Evolutionary conservation across 805 yeast genomes (phyloP).

Genomic region (Hanseniaspora jakobsenii): DNA sequence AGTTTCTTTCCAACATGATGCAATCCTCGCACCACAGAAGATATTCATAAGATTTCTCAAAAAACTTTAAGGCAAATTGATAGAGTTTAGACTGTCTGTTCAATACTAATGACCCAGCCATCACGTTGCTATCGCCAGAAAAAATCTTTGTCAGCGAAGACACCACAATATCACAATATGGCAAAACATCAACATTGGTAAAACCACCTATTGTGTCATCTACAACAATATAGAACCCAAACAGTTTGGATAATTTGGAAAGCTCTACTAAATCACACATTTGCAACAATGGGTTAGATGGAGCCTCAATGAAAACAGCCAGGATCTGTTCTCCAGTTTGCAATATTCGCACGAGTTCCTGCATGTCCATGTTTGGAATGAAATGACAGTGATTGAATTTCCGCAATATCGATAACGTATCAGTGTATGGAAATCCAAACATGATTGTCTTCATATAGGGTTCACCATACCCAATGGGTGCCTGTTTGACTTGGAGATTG

Average conservation of each 20-base stretch:
- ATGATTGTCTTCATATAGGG: conserved; percentile 59
- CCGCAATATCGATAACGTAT: conserved; percentile 69
- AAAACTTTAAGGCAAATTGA: conserved; percentile 36
- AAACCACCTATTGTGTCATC: conserved; percentile 95
- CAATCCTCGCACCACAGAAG: conserved; percentile 90
- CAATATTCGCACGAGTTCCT: conserved; percentile 50
- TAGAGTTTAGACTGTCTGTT: conserved; percentile 53
- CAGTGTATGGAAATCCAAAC: conserved; percentile 94
- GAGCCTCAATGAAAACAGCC: conserved; percentile 82
- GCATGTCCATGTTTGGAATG: conserved; percentile 52
- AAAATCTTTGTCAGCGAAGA: conserved; percentile 85
- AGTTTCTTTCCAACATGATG: conserved; percentile 78
- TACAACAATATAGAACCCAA: conserved; percentile 65
- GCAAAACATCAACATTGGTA: conserved; percentile 66
- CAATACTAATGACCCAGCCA: conserved; percentile 81
- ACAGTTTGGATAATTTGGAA: conserved; percentile 52
- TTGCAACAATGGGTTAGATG: conserved; percentile 83
- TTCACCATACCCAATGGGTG: conserved; percentile 23
- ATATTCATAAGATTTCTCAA: conserved; percentile 53
- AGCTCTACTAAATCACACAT: conserved; percentile 67
- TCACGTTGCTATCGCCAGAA: conserved; percentile 87
- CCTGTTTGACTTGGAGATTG: conserved; percentile 4
- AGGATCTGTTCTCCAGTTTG: conserved; percentile 54
- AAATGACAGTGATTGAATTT: conserved; percentile 90
- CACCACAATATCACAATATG: conserved; percentile 75